A percentile compares a stretch with the other conserved stretches of the same genome.
Evolutionary conservation across 345 rosid species (phyloP).

Genomic region (Sisymbrium irio): DNA sequence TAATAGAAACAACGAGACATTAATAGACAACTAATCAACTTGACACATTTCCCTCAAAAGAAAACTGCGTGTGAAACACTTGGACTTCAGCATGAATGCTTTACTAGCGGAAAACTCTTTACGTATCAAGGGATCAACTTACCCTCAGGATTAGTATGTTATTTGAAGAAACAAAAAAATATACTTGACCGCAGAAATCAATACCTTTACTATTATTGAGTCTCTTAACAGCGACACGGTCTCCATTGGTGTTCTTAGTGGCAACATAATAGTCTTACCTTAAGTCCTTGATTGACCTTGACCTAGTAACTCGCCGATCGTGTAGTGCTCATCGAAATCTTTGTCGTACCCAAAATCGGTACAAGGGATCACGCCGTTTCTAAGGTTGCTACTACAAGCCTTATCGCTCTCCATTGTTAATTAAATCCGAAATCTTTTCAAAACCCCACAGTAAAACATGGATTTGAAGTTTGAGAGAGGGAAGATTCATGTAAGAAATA

Average conservation of each 20-base stretch:
- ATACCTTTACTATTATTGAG: constrained; percentile 85
- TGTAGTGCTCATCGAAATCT: constrained; percentile 55
- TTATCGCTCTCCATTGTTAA: no score
- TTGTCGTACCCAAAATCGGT: constrained; percentile 77
- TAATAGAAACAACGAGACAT: neutral
- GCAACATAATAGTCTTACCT: constrained; percentile 74
- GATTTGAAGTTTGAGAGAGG: no score
- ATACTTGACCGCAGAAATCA: neutral
- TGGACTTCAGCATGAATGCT: neutral
- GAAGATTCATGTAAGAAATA: no score
- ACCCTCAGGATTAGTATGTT: no score
- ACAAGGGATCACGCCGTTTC: constrained; percentile 43
- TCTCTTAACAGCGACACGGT: constrained; percentile 79
- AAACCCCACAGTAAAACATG: no score
- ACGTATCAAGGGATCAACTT: no score
- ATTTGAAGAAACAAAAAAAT: no score
- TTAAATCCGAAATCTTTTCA: no score
- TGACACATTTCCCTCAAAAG: neutral
- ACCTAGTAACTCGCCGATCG: constrained; percentile 72
- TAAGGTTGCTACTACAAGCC: neutral
- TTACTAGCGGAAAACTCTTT: no score
- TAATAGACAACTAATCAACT: no score
- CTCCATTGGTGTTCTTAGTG: constrained; percentile 56
- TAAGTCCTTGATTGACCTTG: constrained; percentile 89
- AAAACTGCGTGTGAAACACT: neutral